Conservation (phyloP, 83 land plant genomes). For the Picea abies region DNA sequence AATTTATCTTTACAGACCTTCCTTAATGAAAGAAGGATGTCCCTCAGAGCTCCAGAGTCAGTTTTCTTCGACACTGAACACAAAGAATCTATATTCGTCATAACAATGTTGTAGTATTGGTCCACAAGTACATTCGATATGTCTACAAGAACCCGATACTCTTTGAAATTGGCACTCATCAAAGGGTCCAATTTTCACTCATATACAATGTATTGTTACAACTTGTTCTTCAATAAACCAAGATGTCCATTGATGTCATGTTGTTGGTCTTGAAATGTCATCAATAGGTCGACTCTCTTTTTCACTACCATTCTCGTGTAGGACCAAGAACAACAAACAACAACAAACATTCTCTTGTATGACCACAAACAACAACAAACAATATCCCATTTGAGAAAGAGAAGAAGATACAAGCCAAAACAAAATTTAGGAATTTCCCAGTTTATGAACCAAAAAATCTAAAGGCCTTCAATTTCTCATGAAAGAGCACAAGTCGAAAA, state of each 20-base stretch:
- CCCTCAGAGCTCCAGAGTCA: slow-evolving; percentile 38
- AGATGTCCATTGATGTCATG: slow-evolving; percentile 16
- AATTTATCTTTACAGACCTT: slow-evolving; percentile 34
- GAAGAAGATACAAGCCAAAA: too few species aligned
- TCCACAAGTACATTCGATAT: slow-evolving; percentile 65
- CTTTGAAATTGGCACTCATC: slow-evolving; percentile 42
- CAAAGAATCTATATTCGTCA: slow-evolving; percentile 45
- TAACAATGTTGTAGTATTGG: slow-evolving; percentile 61
- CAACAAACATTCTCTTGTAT: too few species aligned
- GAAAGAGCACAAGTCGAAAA: too few species aligned
- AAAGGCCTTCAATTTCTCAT: too few species aligned
- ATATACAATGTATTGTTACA: slow-evolving; percentile 28
- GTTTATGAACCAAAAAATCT: too few species aligned
- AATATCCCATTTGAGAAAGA: too few species aligned
- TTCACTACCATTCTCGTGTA: neutral
- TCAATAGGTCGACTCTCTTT: neutral
- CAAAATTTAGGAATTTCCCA: too few species aligned
- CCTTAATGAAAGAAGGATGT: slow-evolving; percentile 36
- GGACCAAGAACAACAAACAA: too few species aligned
- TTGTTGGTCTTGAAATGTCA: neutral
- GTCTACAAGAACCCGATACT: slow-evolving; percentile 80
- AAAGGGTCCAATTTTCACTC: slow-evolving; percentile 36
- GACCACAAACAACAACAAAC: too few species aligned
- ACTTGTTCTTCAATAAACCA: slow-evolving; percentile 30
- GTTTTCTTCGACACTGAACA: slow-evolving; percentile 46